phyloP scores from a whole-genome alignment of 768 basidiomycete genomes.

The Lyophyllum semitale region DNA sequence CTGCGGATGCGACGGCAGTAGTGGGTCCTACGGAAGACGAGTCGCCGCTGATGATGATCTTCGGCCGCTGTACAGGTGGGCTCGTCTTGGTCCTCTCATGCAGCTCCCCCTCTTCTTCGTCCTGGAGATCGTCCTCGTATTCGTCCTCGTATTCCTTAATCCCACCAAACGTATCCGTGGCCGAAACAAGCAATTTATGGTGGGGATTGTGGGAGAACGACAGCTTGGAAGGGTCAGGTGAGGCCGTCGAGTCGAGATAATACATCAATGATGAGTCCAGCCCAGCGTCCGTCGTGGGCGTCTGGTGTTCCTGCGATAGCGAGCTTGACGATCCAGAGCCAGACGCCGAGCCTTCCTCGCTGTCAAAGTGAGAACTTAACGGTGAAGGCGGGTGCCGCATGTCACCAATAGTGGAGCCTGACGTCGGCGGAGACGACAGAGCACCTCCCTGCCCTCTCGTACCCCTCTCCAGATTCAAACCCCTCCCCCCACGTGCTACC shows the following conservation, averaged over 20 bases:
- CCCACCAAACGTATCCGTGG: conserved; percentile 40
- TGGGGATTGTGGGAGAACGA: conserved; percentile 21
- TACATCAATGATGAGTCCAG: conserved; percentile 33
- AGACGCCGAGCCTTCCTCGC: conserved; percentile 38
- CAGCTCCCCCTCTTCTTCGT: conserved; percentile 22
- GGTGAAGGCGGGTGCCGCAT: conserved; percentile 44
- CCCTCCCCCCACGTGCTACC: conserved; percentile 12
- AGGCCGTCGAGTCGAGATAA: conserved; percentile 35
- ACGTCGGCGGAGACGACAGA: conserved; percentile 4
- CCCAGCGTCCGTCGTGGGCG: conserved; percentile 37
- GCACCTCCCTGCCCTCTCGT: not conserved
- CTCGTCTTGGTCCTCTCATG: conserved; percentile 15
- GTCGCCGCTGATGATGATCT: conserved; percentile 36
- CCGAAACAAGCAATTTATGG: conserved; percentile 27
- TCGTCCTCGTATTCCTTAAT: conserved; percentile 19
- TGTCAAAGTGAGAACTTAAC: conserved; percentile 48
- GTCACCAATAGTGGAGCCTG: conserved; percentile 1
- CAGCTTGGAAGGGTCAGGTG: conserved; percentile 26
- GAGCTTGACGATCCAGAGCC: conserved; percentile 43
- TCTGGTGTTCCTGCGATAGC: conserved; percentile 40
- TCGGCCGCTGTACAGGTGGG: conserved; percentile 27
- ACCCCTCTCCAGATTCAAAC: too few relatives aligned
- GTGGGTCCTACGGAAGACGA: conserved; percentile 23
- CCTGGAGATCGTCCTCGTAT: conserved; percentile 28
- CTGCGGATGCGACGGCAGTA: conserved; percentile 34